Evolutionary conservation across 495 filamentous ascomycete genomes (phyloP).

Genomic region (Stereocaulon alpinum): DNA sequence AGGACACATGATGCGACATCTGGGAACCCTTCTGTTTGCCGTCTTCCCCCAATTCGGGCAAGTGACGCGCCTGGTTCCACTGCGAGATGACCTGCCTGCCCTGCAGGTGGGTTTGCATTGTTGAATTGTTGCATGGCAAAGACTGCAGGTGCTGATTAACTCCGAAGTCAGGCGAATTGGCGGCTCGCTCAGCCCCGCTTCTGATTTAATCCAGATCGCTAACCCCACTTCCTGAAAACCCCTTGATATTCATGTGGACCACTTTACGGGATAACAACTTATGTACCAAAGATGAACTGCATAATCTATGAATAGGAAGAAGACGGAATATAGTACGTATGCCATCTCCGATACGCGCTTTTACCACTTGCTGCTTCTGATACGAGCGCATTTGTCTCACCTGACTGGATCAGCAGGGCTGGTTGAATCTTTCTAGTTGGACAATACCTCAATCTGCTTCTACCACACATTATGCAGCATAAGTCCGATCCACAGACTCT

Average conservation of each 20-base stretch:
- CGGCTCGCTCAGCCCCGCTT: background rate
- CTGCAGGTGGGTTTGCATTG: no score
- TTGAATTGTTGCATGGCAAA: no score
- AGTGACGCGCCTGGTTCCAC: no score
- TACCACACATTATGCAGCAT: background rate
- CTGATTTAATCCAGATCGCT: background rate
- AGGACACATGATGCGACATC: background rate
- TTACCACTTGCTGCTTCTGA: background rate
- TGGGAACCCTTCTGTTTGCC: background rate
- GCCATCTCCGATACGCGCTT: background rate
- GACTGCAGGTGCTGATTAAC: no score
- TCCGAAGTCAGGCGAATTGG: background rate
- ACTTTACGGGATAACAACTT: no score
- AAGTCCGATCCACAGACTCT: background rate
- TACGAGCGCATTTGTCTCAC: constrained; percentile 2
- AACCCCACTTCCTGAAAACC: background rate
- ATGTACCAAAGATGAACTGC: background rate
- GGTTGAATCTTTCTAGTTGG: background rate
- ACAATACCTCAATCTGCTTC: constrained; percentile 1
- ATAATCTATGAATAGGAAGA: background rate
- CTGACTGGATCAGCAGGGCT: background rate
- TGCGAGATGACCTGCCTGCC: no score
- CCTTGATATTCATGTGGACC: background rate
- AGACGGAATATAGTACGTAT: background rate
- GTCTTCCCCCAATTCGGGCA: background rate